These are phyloP conservation scores for Polyporus arcularius DNA, from an alignment of 768 basidiomycete genomes.

Conservation along the genomic window DNA sequence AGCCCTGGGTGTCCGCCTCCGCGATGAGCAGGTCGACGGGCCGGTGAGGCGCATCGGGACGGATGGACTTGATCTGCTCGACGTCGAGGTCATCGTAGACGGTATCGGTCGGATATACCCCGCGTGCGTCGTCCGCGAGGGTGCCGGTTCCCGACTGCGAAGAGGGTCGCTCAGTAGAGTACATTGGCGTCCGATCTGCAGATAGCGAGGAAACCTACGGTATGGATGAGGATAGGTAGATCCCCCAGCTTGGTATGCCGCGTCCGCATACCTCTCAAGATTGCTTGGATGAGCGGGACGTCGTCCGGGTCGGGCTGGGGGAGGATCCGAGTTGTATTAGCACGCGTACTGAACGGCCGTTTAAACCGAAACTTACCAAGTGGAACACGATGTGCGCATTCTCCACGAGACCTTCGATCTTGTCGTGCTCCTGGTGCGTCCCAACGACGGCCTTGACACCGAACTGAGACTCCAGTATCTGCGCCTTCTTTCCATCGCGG, in stretches of 20 bases:
- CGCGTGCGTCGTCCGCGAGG: slow-evolving; percentile 46
- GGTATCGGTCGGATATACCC: slow-evolving; percentile 38
- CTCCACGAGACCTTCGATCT: slow-evolving; percentile 40
- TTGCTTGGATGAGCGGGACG: slow-evolving; percentile 42
- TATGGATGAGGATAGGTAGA: slow-evolving; percentile 57
- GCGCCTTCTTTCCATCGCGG: slow-evolving; percentile 7
- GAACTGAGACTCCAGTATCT: slow-evolving; percentile 13
- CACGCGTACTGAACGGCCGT: too few species aligned
- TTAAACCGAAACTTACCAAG: slow-evolving; percentile 4
- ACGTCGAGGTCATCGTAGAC: slow-evolving; percentile 53
- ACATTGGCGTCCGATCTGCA: background rate
- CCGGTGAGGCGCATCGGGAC: slow-evolving; percentile 48
- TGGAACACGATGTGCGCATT: slow-evolving; percentile 42
- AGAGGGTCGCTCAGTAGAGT: background rate
- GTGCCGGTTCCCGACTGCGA: slow-evolving; percentile 36
- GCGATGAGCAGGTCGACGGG: slow-evolving; percentile 50
- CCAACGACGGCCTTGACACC: slow-evolving; percentile 25
- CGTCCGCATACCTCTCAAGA: slow-evolving; percentile 54
- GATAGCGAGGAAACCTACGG: slow-evolving; percentile 40
- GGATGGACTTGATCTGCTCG: slow-evolving; percentile 45
- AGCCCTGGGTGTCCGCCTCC: slow-evolving; percentile 52
- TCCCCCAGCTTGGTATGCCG: slow-evolving; percentile 42
- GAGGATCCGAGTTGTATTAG: background rate
- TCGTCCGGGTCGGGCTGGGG: slow-evolving; percentile 50
- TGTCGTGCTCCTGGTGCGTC: slow-evolving; percentile 33